phyloP scores from a whole-genome alignment of 1,139 yeast genomes.

The Magnusiomyces tetraspermus region DNA sequence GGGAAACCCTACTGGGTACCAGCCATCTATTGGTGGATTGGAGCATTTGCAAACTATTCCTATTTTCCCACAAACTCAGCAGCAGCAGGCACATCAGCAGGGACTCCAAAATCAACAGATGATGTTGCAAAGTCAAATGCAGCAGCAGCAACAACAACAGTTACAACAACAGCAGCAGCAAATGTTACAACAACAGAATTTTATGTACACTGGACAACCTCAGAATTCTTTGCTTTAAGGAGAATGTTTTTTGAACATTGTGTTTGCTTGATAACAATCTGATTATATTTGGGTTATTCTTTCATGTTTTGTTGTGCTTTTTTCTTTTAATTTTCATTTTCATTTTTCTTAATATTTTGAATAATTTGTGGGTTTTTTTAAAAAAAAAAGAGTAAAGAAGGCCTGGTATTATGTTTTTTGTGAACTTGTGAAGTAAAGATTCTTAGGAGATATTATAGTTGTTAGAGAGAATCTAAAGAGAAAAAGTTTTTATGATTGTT shows the following conservation, averaged over 20 bases:
- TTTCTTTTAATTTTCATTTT: neutral
- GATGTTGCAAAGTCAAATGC: neutral
- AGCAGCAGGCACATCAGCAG: neutral
- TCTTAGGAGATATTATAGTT: too few species aligned
- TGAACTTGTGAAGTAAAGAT: too few species aligned
- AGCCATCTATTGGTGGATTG: slow-evolving; percentile 1
- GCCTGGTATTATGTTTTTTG: too few species aligned
- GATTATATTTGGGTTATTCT: too few species aligned
- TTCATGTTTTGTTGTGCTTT: neutral
- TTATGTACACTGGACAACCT: neutral
- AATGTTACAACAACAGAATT: neutral
- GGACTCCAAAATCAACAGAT: neutral
- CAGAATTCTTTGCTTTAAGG: neutral
- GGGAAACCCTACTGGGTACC: neutral
- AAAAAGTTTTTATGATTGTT: too few species aligned
- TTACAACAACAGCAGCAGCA: neutral
- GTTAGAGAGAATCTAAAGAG: too few species aligned
- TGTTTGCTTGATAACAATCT: too few species aligned
- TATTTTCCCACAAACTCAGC: slow-evolving; percentile 3
- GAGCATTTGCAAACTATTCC: neutral
- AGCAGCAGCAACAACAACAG: neutral
- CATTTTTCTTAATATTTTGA: neutral
- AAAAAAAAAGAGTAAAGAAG: too few species aligned
- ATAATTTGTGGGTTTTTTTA: too few species aligned
- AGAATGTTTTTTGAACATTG: too few species aligned